Conservation (phyloP, 2,329 filamentous ascomycete species). For the Trichoderma atrobrunneum region DNA sequence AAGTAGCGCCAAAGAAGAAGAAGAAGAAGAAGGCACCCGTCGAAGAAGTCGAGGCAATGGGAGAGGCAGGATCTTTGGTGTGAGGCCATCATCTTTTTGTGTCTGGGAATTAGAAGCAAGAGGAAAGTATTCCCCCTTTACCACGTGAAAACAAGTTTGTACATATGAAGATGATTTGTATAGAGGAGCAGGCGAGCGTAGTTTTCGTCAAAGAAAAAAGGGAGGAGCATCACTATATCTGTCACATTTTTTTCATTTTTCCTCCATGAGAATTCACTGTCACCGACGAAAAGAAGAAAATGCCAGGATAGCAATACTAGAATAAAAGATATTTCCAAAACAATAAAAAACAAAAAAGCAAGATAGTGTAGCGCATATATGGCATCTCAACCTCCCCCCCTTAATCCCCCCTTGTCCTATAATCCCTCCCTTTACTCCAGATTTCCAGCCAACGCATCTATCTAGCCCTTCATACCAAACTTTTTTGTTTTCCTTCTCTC, state of each 20-base stretch:
- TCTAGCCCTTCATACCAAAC: constrained; percentile 11
- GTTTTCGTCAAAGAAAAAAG: not conserved
- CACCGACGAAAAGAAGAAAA: not conserved
- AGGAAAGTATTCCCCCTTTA: no score
- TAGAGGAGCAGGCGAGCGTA: not conserved
- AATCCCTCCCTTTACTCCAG: constrained; percentile 5
- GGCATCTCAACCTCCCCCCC: not conserved
- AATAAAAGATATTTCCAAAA: not conserved
- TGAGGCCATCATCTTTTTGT: not conserved
- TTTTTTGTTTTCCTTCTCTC: not conserved
- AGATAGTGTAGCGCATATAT: constrained; percentile 10
- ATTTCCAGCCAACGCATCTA: constrained; percentile 9
- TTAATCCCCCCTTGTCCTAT: not conserved
- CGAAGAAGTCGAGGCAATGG: constrained; percentile 30
- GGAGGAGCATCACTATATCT: not conserved
- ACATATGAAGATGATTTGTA: constrained; percentile 4
- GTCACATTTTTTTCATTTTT: not conserved
- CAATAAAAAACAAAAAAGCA: not conserved
- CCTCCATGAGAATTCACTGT: not conserved
- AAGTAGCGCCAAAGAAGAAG: constrained; percentile 44
- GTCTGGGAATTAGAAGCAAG: not conserved
- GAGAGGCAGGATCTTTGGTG: not conserved
- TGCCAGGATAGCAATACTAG: not conserved
- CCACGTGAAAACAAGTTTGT: not conserved
- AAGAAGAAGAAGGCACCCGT: constrained; percentile 43